These are phyloP conservation scores for Alternaria sp. DNA, from an alignment of 2,329 filamentous ascomycete species.

Conservation along the genomic window DNA sequence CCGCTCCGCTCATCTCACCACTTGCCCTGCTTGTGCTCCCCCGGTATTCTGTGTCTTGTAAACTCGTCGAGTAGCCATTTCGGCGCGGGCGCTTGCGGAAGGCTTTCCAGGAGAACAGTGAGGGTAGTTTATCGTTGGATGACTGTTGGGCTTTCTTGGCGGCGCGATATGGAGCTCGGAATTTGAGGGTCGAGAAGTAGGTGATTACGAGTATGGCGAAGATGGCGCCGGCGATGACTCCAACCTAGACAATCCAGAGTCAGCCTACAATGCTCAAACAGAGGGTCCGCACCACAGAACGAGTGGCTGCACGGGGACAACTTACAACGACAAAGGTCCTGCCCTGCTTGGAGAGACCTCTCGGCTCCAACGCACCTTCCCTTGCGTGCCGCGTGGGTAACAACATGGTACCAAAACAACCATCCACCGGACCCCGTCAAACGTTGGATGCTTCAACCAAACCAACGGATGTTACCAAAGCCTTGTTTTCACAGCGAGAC, in stretches of 20 bases:
- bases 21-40: slow-evolving; percentile 33
- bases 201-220: slow-evolving; percentile 47
- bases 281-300: no score
- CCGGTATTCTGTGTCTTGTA: slow-evolving; percentile 46
- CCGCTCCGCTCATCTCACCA: slow-evolving; percentile 45
- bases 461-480: slow-evolving; percentile 13
- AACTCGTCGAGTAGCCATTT: slow-evolving; percentile 45
- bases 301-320: slow-evolving; percentile 7
- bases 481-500: slow-evolving; percentile 37
- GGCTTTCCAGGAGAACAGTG: slow-evolving; percentile 44
- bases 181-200: slow-evolving; percentile 41
- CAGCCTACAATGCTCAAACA: slow-evolving; percentile 14
- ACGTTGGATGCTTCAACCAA: slow-evolving; percentile 23
- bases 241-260: slow-evolving; percentile 33
- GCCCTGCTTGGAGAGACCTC: slow-evolving; percentile 30
- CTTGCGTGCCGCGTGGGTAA: slow-evolving; percentile 36
- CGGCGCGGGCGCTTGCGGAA: slow-evolving; percentile 39
- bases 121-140: slow-evolving; percentile 40
- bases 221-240: slow-evolving; percentile 40
- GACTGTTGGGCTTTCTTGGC: slow-evolving; percentile 24
- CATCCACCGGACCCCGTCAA: slow-evolving; percentile 12
- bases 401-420: slow-evolving; percentile 34
- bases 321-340: slow-evolving; percentile 45
- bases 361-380: slow-evolving; percentile 32
- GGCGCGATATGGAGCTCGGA: slow-evolving; percentile 28